Base-by-base conservation (phyloP, 202 grass and related monocot genomes). In the Panicum hallii region DNA sequence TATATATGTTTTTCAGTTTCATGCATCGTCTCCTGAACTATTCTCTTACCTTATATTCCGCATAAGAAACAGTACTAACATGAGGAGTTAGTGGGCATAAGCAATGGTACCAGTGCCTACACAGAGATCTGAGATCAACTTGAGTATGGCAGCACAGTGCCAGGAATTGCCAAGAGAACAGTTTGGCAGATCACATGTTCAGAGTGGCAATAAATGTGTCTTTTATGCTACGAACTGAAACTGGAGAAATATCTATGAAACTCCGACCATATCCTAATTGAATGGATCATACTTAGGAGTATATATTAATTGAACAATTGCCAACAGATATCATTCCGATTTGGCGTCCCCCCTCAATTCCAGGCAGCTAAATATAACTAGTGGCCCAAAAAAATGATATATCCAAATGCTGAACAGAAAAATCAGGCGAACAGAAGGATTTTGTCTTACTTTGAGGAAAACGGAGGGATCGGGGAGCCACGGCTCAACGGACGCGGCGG, bases 401-500 rank as follows among this genome's bases (percentile, higher is more conserved):
- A 9, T 32, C 34, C n/a, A 16, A 19, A 61, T 12, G 19, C 22
- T 53, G 56, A 72, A 76, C 16, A 41, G 5, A 77, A 54, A 32
- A 62, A 62, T 13, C 16, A 74, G 34, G 36, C 4, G 10, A 20
- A 1, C 14, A 34, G 15, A 55, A 53, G 28, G 26, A 11, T 12
- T 19, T 20, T 7, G 28, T 19, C 46, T 66, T 53, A 79, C 62
- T 19, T 54, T 50, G 5, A n/a, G 2, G 40, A 96, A 99, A 74
- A 83, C 52, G 63, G 93, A 99, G 66, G 96, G 91, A 63, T 99
- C 90, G 0, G 93, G 96, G 30, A 99, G 86, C 96, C 96, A 99
- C 0, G 91, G 84, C 75, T 99, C 93, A 26, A 99, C 96, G 46
- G 69, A 65, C 7, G 96, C 96, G 15, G 96, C 93, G 62, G 54